Base-by-base conservation (phyloP, 176 grass and related monocot genomes). In the Phyllostachys edulis region DNA sequence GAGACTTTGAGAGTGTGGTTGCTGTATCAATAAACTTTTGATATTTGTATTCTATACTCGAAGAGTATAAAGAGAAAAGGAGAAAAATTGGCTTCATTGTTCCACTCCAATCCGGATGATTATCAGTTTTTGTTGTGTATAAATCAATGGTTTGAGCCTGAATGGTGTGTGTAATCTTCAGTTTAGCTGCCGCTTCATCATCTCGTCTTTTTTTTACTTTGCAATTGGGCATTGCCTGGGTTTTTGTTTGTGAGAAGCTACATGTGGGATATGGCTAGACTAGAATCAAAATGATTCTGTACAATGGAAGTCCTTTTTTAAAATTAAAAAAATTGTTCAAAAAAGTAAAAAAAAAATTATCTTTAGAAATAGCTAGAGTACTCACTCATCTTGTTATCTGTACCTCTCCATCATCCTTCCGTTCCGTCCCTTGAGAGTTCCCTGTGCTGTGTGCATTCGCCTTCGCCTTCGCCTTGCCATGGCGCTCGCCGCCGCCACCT, bases 11-110 rank as follows among this genome's bases (percentile, higher is more conserved):
- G 45, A 47, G 49, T 5, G 65, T 65, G 80, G 66, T 78, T 89
- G 41, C 26, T 61, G 32, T 69, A 82, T 49, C 74, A 72, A 46
- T 36, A 78, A 41, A 79, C 81, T 37, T 44, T 49, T 34, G 64
- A n/a, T 70, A 76, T 79, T 71, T 55, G 29, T 74, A 40, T 80
- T 57, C 11, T 74, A 75, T 79, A 75, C 82, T 75, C 82, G 23
- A 85, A 68, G 87, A 81, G 63, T 85, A 80, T 51, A 85, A 81
- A 76, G 41, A 37, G 40, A 45, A 4, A 46, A 46, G 2, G 46
- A 49, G 46, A 15, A 49, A 47, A 49, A 37, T 13, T 52, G 52
- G 26, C 20, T 85, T 85, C 13, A 70, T 17, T 49, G 78, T 15
- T 36, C 47, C 29, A 50, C 3, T 56, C 46, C 23, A n/a, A 27